Conservation (phyloP, 805 yeast genomes). For the Sungouiella thailandica region DNA sequence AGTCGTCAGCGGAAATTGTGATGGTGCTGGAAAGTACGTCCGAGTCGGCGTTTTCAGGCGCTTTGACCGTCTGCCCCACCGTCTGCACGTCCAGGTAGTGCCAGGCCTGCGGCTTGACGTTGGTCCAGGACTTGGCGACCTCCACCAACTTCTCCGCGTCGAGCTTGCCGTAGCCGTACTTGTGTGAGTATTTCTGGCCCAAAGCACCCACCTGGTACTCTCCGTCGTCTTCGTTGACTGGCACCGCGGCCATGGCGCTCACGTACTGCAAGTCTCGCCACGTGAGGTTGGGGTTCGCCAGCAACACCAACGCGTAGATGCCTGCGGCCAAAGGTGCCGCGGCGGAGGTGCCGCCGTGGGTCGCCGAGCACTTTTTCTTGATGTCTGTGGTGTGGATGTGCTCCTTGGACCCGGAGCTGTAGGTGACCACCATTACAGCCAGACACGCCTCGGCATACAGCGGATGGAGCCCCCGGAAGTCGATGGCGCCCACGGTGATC, state of each 20-base stretch:
- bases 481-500: constrained; percentile 91
- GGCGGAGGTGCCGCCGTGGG: constrained; percentile 96
- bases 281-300: constrained; percentile 79
- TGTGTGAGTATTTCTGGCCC: constrained; percentile 70
- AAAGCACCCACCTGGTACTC: constrained; percentile 70
- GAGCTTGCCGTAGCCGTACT: constrained; percentile 86
- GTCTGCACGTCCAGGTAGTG: constrained; percentile 42
- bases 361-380: constrained; percentile 58
- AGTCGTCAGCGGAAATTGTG: constrained; percentile 42
- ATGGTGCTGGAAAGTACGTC: constrained; percentile 25
- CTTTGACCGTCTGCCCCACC: constrained; percentile 23
- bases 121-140: constrained; percentile 68
- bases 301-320: constrained; percentile 75
- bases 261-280: constrained; percentile 96
- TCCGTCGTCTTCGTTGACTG: constrained; percentile 63
- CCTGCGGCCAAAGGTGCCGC: constrained; percentile 99
- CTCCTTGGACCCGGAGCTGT: constrained; percentile 86
- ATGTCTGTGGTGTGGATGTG: constrained; percentile 86
- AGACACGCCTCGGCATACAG: constrained; percentile 88
- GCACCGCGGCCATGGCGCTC: constrained; percentile 64
- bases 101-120: constrained; percentile 93
- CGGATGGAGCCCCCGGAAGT: constrained; percentile 82
- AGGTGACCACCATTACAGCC: constrained; percentile 91
- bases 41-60: constrained; percentile 8
- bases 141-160: constrained; percentile 77